phyloP scores from a whole-genome alignment of 106 monocot genomes.

The Narthecium ossifragum region DNA sequence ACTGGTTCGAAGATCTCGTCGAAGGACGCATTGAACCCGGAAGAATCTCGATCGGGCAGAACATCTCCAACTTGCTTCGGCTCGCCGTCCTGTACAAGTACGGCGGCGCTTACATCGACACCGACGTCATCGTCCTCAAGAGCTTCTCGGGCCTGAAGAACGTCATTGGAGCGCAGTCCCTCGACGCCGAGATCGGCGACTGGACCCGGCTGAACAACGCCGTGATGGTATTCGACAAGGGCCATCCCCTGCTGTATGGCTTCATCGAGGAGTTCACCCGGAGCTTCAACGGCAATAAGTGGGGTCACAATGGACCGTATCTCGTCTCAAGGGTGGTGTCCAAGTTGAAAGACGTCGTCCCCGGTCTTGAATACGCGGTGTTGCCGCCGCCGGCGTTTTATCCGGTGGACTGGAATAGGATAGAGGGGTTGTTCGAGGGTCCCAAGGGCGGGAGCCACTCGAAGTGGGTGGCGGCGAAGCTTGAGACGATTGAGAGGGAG shows the following conservation, averaged over 20 bases:
- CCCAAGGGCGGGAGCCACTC: constrained; percentile 22
- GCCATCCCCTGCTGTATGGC: constrained; percentile 52
- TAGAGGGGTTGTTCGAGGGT: constrained; percentile 30
- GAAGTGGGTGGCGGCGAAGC: constrained; percentile 36
- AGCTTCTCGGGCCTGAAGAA: constrained; percentile 50
- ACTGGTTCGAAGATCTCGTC: constrained; percentile 33
- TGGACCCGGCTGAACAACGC: constrained; percentile 92
- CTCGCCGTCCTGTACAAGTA: constrained; percentile 64
- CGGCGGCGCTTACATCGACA: constrained; percentile 78
- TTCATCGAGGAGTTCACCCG: constrained; percentile 68
- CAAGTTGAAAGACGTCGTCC: constrained; percentile 15
- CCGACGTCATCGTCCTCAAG: constrained; percentile 59
- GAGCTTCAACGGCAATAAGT: constrained; percentile 76
- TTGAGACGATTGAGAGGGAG: constrained; percentile 21
- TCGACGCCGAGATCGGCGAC: constrained; percentile 32
- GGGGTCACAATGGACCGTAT: constrained; percentile 88
- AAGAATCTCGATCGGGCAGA: constrained; percentile 57
- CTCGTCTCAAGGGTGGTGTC: constrained; percentile 58
- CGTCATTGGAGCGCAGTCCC: constrained; percentile 62
- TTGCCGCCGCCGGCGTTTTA: constrained; percentile 65
- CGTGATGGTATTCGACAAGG: constrained; percentile 65
- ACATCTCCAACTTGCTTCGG: constrained; percentile 82
- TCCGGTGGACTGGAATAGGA: constrained; percentile 60
- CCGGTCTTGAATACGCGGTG: constrained; percentile 30
- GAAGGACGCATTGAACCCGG: constrained; percentile 39